Evolutionary conservation across 2,329 filamentous ascomycete species (phyloP).

Genomic region (Ciborinia camelliae): DNA sequence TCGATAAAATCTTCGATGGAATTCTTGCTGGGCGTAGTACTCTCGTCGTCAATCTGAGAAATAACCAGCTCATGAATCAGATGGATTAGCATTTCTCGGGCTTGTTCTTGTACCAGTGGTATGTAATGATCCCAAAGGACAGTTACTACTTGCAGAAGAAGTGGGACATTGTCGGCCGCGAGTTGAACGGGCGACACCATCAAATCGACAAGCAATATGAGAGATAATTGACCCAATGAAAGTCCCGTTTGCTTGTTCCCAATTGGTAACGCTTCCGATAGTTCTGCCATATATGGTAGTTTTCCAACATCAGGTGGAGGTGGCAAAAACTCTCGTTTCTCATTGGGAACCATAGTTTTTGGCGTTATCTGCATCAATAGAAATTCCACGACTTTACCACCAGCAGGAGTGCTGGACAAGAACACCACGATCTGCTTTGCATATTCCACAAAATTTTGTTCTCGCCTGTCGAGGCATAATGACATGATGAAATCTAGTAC

Average conservation of each 20-base stretch:
- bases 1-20: conserved; percentile 87
- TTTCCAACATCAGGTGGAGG: conserved; percentile 69
- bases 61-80: conserved; percentile 95
- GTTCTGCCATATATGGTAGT: conserved; percentile 86
- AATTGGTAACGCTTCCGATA: conserved; percentile 73
- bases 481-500: conserved; percentile 96
- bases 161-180: conserved; percentile 72
- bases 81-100: conserved; percentile 95
- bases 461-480: conserved; percentile 85
- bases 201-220: conserved; percentile 91
- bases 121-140: conserved; percentile 98
- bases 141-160: conserved; percentile 84
- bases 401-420: conserved; percentile 78
- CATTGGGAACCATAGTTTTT: conserved; percentile 93
- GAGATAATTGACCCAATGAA: conserved; percentile 85
- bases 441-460: conserved; percentile 97
- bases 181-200: conserved; percentile 91
- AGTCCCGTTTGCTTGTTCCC: conserved; percentile 91
- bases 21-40: conserved; percentile 59
- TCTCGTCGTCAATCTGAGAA: conserved; percentile 67
- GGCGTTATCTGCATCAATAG: conserved; percentile 86
- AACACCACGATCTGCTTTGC: conserved; percentile 98
- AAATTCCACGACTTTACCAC: conserved; percentile 91
- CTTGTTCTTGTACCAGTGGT: conserved; percentile 90
- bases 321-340: conserved; percentile 67